Base-by-base conservation (phyloP, 139 green algal species). In the Ettlia oleoabundans region DNA sequence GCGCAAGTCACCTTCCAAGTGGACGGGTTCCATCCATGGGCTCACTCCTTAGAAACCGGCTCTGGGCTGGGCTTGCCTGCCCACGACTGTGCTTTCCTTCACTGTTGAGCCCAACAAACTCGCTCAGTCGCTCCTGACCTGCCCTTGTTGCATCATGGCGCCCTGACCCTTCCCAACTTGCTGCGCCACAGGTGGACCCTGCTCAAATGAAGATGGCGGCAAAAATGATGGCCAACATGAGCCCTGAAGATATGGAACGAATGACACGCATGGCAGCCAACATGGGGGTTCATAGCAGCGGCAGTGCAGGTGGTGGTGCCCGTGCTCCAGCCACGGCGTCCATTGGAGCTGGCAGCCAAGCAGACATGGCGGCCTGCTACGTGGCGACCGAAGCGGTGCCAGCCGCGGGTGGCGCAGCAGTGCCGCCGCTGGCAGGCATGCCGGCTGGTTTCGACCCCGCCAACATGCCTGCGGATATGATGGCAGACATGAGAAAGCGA, bases 151-250 rank as follows among this genome's bases (percentile, higher is more conserved):
- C n/a, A n/a, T n/a, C n/a, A n/a, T n/a, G n/a, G n/a, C 21, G 63
- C 8, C n/a, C n/a, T n/a, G n/a, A n/a, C n/a, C n/a, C n/a, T n/a
- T n/a, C 47, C 47, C 47, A 58, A 58, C 43, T 28, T 47, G 40
- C 24, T 61, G 38, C 40, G 10, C 61, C 28, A 68, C 81, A 82
- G 79, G 26, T 84, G 7, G 79, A 88, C 52, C 52, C 73, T 2
- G 61, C 73, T 24, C 80, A 86, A 19, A 80, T 88, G 70, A 80
- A 82, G 58, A 86, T 86, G 80, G 84, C 65, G 2, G 80, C 80
- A 9, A 74, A 83, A 58, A 88, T 88, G 84, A 88, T 88, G 84
- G 66, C 82, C 52, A 67, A 26, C 61, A 88, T 88, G 84, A 66
- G 42, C 32, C 41, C 80, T 1, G 80, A 83, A 35, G 84, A 88